phyloP scores from a whole-genome alignment of 495 filamentous ascomycete genomes.

The Aspergillus ostianus region DNA sequence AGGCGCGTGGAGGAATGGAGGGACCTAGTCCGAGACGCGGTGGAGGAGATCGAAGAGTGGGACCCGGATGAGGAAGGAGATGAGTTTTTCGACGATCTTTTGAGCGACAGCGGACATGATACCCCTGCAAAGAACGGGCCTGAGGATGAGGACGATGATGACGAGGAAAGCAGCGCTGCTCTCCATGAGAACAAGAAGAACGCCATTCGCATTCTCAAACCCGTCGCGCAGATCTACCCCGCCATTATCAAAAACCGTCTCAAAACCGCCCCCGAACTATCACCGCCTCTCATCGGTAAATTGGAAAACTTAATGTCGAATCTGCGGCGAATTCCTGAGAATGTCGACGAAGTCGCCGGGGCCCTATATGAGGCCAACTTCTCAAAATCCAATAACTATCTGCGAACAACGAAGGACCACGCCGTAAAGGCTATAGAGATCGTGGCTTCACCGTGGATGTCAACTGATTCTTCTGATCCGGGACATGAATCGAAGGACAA shows the following conservation, averaged over 20 bases:
- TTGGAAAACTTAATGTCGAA: slow-evolving; percentile 33
- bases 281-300: slow-evolving; percentile 16
- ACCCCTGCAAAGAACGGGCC: slow-evolving; percentile 45
- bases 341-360: slow-evolving; percentile 49
- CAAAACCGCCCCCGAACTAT: slow-evolving; percentile 26
- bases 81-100: slow-evolving; percentile 47
- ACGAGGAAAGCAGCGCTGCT: slow-evolving; percentile 29
- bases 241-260: slow-evolving; percentile 37
- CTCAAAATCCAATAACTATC: slow-evolving; percentile 24
- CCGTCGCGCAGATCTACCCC: slow-evolving; percentile 42
- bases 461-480: slow-evolving; percentile 3
- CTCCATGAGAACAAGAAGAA: slow-evolving; percentile 39
- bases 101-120: slow-evolving; percentile 36
- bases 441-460: slow-evolving; percentile 28
- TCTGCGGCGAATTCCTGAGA: slow-evolving; percentile 40
- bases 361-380: slow-evolving; percentile 45
- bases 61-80: slow-evolving; percentile 63
- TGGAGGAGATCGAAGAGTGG: slow-evolving; percentile 84
- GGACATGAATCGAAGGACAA: slow-evolving; percentile 38
- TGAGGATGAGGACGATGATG: slow-evolving; percentile 27
- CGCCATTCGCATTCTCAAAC: slow-evolving; percentile 40
- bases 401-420: slow-evolving; percentile 27
- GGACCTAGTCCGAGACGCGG: slow-evolving; percentile 73
- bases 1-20: slow-evolving; percentile 63
- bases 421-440: slow-evolving; percentile 32